Base-by-base conservation (phyloP, 306 rosid species). In the Cicer bijugum region DNA sequence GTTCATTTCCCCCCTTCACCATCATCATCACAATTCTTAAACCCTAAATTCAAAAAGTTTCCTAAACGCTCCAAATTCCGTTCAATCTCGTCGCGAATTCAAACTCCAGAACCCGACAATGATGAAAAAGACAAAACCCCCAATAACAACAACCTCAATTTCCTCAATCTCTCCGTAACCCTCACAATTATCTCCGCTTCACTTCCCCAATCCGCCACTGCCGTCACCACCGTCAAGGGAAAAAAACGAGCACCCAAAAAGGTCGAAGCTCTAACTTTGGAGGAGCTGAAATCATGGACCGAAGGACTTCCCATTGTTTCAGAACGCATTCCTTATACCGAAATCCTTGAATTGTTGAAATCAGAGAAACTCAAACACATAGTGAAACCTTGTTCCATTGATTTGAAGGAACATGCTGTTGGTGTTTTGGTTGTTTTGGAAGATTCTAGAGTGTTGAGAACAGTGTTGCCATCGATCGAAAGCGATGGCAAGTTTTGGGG, bases 311-410 rank as follows among this genome's bases (percentile, higher is more conserved):
- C 98, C 11, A 6, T 81, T 17, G 89, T 94, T 71, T 83, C 91
- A 1, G 87, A 86, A 48, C 91, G 96, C 11, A 82, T 94, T 72
- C 96, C 97, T 9, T 91, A 91, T 78, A 91, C 91, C 3, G 85
- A 88, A 62, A 38, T 94, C 1, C 23, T 82, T 17, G 92, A 86
- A 20, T 69, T 94, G 58, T 81, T 55, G 71, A 84, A 74, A n/a
- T 60, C 77, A 7, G 96, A 90, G 15, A 89, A 85, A 80, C 89
- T 94, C 8, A 91, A 86, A 76, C 98, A 94, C 51, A 82, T 94
- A 8, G 86, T 94, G n/a, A 94, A 87, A 77, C 85, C 83, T 5
- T 47, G 74, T 71, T 65, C 82, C 4, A 78, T 67, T 35, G 78
- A 75, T 33, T 63, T 89, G 85, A 84, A 86, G 77, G 71, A 70